These are phyloP conservation scores for Metschnikowia borealis DNA, from an alignment of 805 yeast genomes.

Conservation along the genomic window DNA sequence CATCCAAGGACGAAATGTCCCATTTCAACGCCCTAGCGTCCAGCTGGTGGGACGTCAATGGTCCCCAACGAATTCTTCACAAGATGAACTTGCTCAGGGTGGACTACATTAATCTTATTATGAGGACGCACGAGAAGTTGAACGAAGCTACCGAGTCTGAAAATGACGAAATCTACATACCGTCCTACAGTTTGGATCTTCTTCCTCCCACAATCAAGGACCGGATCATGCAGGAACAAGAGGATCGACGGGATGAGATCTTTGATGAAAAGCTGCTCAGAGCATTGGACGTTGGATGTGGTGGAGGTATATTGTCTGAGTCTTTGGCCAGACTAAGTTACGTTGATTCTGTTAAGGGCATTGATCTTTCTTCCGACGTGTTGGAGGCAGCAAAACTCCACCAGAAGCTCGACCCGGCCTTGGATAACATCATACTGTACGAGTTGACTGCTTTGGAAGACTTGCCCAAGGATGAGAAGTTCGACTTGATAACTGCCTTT, in stretches of 20 bases:
- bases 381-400: slow-evolving; percentile 75
- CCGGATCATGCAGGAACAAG: slow-evolving; percentile 49
- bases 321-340: slow-evolving; percentile 73
- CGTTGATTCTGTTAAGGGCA: slow-evolving; percentile 65
- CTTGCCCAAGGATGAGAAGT: slow-evolving; percentile 42
- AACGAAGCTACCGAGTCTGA: slow-evolving; percentile 27
- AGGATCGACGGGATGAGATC: slow-evolving; percentile 38
- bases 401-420: slow-evolving; percentile 57
- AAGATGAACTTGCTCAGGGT: slow-evolving; percentile 88
- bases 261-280: slow-evolving; percentile 36
- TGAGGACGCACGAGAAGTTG: slow-evolving; percentile 42
- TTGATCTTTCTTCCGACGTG: slow-evolving; percentile 84
- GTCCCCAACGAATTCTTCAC: slow-evolving; percentile 90
- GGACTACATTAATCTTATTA: slow-evolving; percentile 74
- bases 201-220: slow-evolving; percentile 55
- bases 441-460: slow-evolving; percentile 61
- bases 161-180: slow-evolving; percentile 58
- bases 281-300: slow-evolving; percentile 92
- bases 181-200: slow-evolving; percentile 69
- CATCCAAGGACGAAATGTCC: slow-evolving; percentile 59
- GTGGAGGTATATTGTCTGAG: slow-evolving; percentile 94
- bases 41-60: slow-evolving; percentile 98
- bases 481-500: slow-evolving; percentile 82
- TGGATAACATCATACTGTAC: slow-evolving; percentile 56
- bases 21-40: slow-evolving; percentile 86